A percentile compares a stretch with the other conserved stretches of the same genome.
Conservation (phyloP, 352 stramenopile genomes). For the Globisporangium takayamanum region DNA sequence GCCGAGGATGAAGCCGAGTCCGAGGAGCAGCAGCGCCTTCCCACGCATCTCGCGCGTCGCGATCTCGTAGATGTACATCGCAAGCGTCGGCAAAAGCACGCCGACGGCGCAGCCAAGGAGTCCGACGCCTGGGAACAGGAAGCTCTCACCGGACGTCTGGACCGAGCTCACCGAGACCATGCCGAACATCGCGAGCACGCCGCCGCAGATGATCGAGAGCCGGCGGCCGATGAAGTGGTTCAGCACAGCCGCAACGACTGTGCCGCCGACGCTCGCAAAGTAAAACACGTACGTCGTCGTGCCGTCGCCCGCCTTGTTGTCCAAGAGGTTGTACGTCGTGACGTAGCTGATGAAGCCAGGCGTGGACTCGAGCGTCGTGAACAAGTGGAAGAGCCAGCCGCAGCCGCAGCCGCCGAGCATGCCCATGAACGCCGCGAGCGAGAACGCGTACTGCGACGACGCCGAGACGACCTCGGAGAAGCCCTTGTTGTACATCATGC, state of each 20-base stretch:
- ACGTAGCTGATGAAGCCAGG: slow-evolving; percentile 76
- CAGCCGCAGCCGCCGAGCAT: slow-evolving; percentile 58
- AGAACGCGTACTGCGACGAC: slow-evolving; percentile 84
- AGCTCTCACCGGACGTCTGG: slow-evolving; percentile 37
- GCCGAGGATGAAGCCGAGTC: slow-evolving; percentile 60
- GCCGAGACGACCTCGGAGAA: slow-evolving; percentile 83
- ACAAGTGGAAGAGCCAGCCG: slow-evolving; percentile 77
- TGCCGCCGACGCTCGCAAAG: slow-evolving; percentile 38
- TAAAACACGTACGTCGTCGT: slow-evolving; percentile 71
- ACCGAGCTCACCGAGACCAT: slow-evolving; percentile 67
- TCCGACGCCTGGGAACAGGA: slow-evolving; percentile 58
- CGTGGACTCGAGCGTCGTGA: slow-evolving; percentile 64
- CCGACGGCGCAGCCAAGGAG: slow-evolving; percentile 52
- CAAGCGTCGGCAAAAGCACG: slow-evolving; percentile 63
- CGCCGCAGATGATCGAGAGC: slow-evolving; percentile 64
- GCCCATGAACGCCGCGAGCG: slow-evolving; percentile 71
- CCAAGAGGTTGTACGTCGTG: slow-evolving; percentile 63
- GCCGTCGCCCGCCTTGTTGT: slow-evolving; percentile 52
- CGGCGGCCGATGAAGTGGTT: slow-evolving; percentile 75
- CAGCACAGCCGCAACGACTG: slow-evolving; percentile 41
- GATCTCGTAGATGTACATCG: slow-evolving; percentile 85
- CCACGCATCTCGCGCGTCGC: slow-evolving; percentile 78
- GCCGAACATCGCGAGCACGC: slow-evolving; percentile 56
- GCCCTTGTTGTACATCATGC: slow-evolving; percentile 90
- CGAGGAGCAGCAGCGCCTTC: slow-evolving; percentile 71